Evolutionary conservation across 2,329 filamentous ascomycete genomes (phyloP), one percentile per base, ranked within the genome.

Genomic region (Diaporthe vexans): DNA sequence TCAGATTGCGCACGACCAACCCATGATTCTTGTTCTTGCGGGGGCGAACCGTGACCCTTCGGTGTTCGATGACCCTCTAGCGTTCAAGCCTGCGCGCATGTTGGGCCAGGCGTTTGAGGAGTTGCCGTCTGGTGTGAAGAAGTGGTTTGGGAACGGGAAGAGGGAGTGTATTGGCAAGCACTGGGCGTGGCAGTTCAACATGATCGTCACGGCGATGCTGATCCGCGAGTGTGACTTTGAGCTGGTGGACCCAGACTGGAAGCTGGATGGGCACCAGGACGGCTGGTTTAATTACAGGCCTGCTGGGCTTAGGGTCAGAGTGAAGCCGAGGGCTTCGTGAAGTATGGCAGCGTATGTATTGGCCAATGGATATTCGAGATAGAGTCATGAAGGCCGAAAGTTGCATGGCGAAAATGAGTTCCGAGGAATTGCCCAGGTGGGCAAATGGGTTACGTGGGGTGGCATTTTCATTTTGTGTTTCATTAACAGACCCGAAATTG

Each of bases 281-380:
- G 85, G 89, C 19, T 85, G 88, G 85, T 90, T 90, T 76, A 89
- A 88, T 68, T 78, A 88, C 5, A 80, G 87, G 76, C 89, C 88
- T 0, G 79, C 87, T 57, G 84, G 82, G 19, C 86, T 90, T 56
- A 77, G 79, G 26, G 84, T 86, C 63, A 85, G 80, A 79, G 84
- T 86, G 13, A 86, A 82, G 80, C 77, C 84, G 48, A 83, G 86
- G 71, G 76, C 46, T 19, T 26, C n/a, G 29, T 67, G 15, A 35
- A 37, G 4, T 37, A 6, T 15, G 2, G 10, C 2, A 4, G 21
- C 3, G 48, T 24, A 1, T n/a, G 3, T 2, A 4, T 24, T 24
- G 48, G n/a, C 10, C 1, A 52, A 6, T 26, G 48, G 15, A 10
- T 33, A 46, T 13, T 29, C 17, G 3, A 3, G n/a, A 24, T 19